Evolutionary conservation across 2,329 filamentous ascomycete species (phyloP).

Genomic region (Sporothrix pallida): DNA sequence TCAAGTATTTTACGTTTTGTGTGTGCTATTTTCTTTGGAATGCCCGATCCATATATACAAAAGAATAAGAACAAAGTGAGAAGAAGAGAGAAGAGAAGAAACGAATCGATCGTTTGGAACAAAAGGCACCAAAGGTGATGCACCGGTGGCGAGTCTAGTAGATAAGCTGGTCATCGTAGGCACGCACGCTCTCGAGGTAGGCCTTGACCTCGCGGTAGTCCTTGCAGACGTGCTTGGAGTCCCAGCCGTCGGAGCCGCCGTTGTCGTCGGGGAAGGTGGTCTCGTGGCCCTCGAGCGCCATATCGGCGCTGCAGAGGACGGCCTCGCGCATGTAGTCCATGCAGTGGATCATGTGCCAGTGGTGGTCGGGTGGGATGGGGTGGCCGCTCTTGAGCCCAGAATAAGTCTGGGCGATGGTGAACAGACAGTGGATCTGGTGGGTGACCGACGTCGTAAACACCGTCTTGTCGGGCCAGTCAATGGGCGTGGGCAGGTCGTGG

Average conservation of each 20-base stretch:
- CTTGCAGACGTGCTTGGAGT: slow-evolving; percentile 54
- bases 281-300: slow-evolving; percentile 53
- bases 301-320: slow-evolving; percentile 54
- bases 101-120: background rate
- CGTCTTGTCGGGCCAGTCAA: slow-evolving; percentile 46
- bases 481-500: slow-evolving; percentile 47
- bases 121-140: background rate
- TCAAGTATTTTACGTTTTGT: slow-evolving; percentile 2
- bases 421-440: slow-evolving; percentile 49
- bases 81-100: background rate
- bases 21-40: slow-evolving; percentile 5
- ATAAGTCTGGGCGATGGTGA: slow-evolving; percentile 53
- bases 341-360: slow-evolving; percentile 58
- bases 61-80: background rate
- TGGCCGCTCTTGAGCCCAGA: slow-evolving; percentile 50
- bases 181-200: slow-evolving; percentile 53
- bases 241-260: slow-evolving; percentile 54
- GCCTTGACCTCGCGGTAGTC: slow-evolving; percentile 50
- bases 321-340: slow-evolving; percentile 56
- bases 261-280: slow-evolving; percentile 56
- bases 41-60: slow-evolving; percentile 28
- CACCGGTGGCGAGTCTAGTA: slow-evolving; percentile 42
- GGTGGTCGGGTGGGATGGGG: slow-evolving; percentile 51
- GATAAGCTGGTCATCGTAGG: slow-evolving; percentile 53
- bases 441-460: slow-evolving; percentile 49